A percentile compares a stretch with the other conserved stretches of the same genome.
Evolutionary conservation across 768 basidiomycete species (phyloP).

Genomic region (Saitozyma podzolica): DNA sequence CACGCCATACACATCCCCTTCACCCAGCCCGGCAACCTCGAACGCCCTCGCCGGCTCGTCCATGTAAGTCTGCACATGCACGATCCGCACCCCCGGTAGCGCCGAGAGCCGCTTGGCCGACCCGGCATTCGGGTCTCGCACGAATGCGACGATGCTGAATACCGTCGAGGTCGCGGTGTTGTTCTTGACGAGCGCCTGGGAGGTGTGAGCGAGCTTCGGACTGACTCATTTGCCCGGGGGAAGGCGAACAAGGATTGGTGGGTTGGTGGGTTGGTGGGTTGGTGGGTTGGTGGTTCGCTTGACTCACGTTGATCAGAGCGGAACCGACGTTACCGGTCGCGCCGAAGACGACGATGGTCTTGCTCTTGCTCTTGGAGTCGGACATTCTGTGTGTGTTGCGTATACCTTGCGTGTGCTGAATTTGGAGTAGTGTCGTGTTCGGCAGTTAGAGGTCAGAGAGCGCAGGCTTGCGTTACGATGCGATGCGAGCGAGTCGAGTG

Average conservation of each 20-base stretch:
- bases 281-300: not conserved
- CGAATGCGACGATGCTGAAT: conserved; percentile 24
- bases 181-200: conserved; percentile 10
- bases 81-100: conserved; percentile 15
- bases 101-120: conserved; percentile 14
- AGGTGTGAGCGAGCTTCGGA: not conserved
- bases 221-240: not conserved
- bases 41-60: conserved; percentile 26
- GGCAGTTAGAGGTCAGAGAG: too few species aligned
- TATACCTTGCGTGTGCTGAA: too few species aligned
- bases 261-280: not conserved
- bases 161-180: not conserved
- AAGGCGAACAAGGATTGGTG: too few species aligned
- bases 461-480: too few species aligned
- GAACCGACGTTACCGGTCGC: conserved; percentile 31
- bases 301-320: conserved; percentile 18
- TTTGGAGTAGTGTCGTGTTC: too few species aligned
- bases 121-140: conserved; percentile 10
- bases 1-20: too few species aligned
- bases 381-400: too few species aligned
- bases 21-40: not conserved
- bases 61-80: conserved; percentile 21
- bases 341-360: conserved; percentile 28
- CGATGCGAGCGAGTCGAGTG: too few species aligned
- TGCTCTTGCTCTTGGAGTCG: not conserved